Base-by-base conservation (phyloP, 2,329 filamentous ascomycete species). In the Furcasterigmium sp. region DNA sequence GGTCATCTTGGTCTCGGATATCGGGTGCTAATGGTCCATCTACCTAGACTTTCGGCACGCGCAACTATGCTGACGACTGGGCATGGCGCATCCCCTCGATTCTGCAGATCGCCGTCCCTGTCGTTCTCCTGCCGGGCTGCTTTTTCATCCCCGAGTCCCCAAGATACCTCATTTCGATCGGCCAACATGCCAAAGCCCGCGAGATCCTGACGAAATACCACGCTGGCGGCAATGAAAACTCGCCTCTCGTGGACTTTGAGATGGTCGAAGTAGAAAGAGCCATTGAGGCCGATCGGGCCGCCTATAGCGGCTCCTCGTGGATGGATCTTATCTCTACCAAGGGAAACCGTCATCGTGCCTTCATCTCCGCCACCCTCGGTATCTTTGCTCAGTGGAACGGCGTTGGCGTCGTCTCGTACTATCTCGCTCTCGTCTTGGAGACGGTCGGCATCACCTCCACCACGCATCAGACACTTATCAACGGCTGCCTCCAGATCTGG, bases 11-110 rank as follows among this genome's bases (percentile, higher is more conserved):
- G n/a, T n/a, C n/a, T n/a, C 32, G 37, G 9, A 43, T 4, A 10
- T 7, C 10, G 6, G n/a, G 21, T 29, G 4, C 4, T 47, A 3
- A n/a, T n/a, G n/a, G n/a, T n/a, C n/a, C n/a, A n/a, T n/a, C n/a
- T n/a, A n/a, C n/a, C n/a, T n/a, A n/a, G n/a, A 71, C 69, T 0
- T 72, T 63, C 37, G 69, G 69, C 15, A 71, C 65, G 1, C 58
- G 64, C 18, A 60, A 61, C 34, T 65, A 68, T 15, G 21, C 46
- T 8, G 61, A 52, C 42, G 61, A 58, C 40, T 73, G 69, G 70
- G 62, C 68, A n/a, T 76, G 73, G 70, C 63, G 72, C 36, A 57
- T 73, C 3, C 73, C 73, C 1, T 74, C 69, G 55, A 58, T 48
- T n/a, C 43, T 48, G 17, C 38, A 48, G 46, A 23, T 45, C 41